Conservation (phyloP, 139 green algal species). For the Coccomyxa sp. region DNA sequence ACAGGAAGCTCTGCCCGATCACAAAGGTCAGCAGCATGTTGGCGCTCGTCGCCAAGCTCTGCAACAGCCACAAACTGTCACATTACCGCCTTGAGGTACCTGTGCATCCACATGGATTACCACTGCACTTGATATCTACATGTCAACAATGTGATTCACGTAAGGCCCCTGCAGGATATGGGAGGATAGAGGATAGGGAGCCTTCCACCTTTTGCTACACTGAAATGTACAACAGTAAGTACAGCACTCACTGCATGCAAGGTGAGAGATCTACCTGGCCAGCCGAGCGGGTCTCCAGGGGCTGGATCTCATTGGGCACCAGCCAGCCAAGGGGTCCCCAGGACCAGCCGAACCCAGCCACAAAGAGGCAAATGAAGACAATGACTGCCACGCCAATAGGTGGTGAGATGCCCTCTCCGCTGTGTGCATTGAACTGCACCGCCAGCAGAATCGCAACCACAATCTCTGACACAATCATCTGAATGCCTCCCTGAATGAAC, state of each 20-base stretch:
- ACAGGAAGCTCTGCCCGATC: constrained; percentile 63
- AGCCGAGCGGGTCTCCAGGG: constrained; percentile 41
- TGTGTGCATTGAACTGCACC: constrained; percentile 26
- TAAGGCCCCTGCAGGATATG: too few species aligned
- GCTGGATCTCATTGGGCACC: constrained; percentile 53
- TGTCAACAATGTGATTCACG: too few species aligned
- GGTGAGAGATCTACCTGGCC: neutral
- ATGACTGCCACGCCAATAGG: constrained; percentile 35
- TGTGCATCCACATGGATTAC: constrained; percentile 1
- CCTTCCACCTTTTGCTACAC: too few species aligned
- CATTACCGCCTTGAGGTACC: neutral
- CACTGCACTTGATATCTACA: too few species aligned
- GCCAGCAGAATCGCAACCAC: constrained; percentile 35
- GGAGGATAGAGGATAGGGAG: too few species aligned
- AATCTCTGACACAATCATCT: constrained; percentile 55
- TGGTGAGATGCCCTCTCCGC: constrained; percentile 8
- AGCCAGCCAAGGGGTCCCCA: constrained; percentile 61
- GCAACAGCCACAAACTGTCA: neutral
- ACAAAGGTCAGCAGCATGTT: constrained; percentile 63
- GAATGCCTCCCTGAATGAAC: constrained; percentile 33
- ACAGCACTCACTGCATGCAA: neutral
- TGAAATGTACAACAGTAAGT: too few species aligned
- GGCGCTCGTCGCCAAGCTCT: constrained; percentile 27
- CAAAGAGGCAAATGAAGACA: constrained; percentile 68
- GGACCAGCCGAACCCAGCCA: constrained; percentile 63